phyloP scores from a whole-genome alignment of 1,284 basidiomycete species.

The Apiotrichum mycotoxinovorans region DNA sequence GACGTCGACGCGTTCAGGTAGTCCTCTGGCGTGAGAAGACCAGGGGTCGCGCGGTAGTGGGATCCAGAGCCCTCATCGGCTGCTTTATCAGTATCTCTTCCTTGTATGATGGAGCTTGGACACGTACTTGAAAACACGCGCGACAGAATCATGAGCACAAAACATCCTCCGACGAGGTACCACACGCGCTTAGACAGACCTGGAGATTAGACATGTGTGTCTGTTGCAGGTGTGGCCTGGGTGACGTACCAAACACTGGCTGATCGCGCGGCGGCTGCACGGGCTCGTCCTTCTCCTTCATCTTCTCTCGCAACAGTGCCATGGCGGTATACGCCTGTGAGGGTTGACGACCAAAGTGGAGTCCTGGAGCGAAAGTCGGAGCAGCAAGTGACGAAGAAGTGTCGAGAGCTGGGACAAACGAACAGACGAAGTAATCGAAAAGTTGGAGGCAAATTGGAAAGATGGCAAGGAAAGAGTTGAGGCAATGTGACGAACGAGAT shows the following conservation, averaged over 20 bases:
- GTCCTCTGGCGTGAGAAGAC: conserved; percentile 28
- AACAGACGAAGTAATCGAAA: too few species aligned
- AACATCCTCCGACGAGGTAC: conserved; percentile 60
- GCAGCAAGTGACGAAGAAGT: too few species aligned
- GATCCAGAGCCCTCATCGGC: conserved; percentile 1
- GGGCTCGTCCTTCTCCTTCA: not conserved
- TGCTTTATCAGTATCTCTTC: too few species aligned
- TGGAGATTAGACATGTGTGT: conserved; percentile 6
- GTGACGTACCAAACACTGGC: conserved; percentile 21
- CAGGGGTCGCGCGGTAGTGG: conserved; percentile 15
- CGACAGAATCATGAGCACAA: conserved; percentile 62
- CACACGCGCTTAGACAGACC: conserved; percentile 59
- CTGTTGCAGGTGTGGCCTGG: not conserved
- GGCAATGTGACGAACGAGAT: too few species aligned
- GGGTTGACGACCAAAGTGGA: not conserved
- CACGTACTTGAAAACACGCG: conserved; percentile 57
- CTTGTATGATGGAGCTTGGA: too few species aligned
- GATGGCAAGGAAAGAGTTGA: too few species aligned
- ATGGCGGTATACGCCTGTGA: not conserved
- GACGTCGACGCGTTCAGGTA: conserved; percentile 52
- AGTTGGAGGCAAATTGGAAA: too few species aligned
- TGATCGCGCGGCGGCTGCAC: not conserved
- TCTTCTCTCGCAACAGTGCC: not conserved
- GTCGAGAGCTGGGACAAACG: too few species aligned
- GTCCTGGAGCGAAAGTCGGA: not conserved